Conservation (phyloP, 768 basidiomycete species). For the Tephrocybe sp. region DNA sequence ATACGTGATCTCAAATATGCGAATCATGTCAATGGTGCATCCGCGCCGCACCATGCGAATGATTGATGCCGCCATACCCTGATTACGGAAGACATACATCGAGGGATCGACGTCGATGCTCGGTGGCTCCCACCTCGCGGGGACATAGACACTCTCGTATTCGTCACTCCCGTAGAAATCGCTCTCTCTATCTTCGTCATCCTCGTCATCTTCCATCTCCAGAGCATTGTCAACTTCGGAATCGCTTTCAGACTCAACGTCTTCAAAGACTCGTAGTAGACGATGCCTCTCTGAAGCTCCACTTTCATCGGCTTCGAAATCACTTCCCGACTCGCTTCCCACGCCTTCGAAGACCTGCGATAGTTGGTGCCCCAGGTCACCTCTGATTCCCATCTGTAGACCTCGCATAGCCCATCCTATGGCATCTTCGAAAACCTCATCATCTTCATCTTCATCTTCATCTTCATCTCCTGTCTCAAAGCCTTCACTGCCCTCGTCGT, state of each 20-base stretch:
- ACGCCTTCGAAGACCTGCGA: not conserved
- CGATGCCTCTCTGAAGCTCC: no score
- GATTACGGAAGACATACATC: conserved; percentile 25
- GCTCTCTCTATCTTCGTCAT: conserved; percentile 12
- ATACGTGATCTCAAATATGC: conserved; percentile 55
- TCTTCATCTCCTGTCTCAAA: conserved; percentile 24
- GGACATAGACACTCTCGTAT: conserved; percentile 32
- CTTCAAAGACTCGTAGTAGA: conserved; percentile 1
- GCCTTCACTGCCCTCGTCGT: conserved; percentile 14
- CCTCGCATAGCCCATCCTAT: conserved; percentile 28
- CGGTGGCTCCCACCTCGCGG: conserved; percentile 63
- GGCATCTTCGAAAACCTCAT: conserved; percentile 23
- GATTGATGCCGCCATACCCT: conserved; percentile 14
- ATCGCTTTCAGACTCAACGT: conserved; percentile 17
- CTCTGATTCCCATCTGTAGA: conserved; percentile 4
- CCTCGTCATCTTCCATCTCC: conserved; percentile 27
- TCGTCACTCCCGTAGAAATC: conserved; percentile 14
- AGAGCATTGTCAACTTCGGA: conserved; percentile 30
- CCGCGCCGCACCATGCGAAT: conserved; percentile 55
- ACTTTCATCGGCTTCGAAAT: no score
- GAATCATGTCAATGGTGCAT: conserved; percentile 58
- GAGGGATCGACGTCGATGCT: conserved; percentile 27
- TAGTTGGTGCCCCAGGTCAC: conserved; percentile 4
- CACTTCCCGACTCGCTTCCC: conserved; percentile 16
- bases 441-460: no score